Evolutionary conservation across 2,329 filamentous ascomycete species (phyloP), one percentile per base, ranked within the genome.

Genomic region (Chaetomium olivaceum): DNA sequence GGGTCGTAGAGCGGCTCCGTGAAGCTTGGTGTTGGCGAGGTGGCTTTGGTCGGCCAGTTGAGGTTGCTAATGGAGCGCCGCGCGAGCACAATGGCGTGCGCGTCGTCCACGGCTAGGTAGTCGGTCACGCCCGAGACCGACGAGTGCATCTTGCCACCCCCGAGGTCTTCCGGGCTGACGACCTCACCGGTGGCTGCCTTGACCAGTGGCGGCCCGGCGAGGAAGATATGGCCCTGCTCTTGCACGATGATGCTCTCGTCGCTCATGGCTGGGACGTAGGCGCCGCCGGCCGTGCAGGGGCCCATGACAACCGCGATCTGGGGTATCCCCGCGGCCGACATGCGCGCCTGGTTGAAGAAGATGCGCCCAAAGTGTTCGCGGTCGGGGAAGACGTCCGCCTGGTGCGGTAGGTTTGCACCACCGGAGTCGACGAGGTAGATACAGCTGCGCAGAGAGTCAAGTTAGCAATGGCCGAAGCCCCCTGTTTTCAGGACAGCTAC

Each of bases 251-350:
- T 97, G 75, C 88, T 93, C 83, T 98, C 95, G 76, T 98, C 95
- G 67, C 91, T 94, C 94, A 99, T 98, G 73, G 92, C 92, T 12
- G 94, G 94, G 12, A 98, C 93, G 76, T 99, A 98, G 27, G 94
- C 94, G 57, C 94, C 94, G 59, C 94, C 94, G 1, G 94, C 94
- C 0, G 95, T 99, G 79, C 95, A 99, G 52, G 94, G 91, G 0
- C 94, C 94, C 94, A 99, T 97, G 56, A 99, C 94, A 2, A 97
- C 92, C 11, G 92, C 89, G 71, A 99, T 91, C 75, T 98, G 94
- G 1, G 94, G 94, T 68, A 98, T 96, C 4, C 93, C 92, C 71
- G 89, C 80, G 1, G 90, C 86, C 71, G 91, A 95, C 93, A 98
- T 97, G 73, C 92, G 85, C 2, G 95, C 94, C 79, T 99, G 94